phyloP scores from a whole-genome alignment of 495 filamentous ascomycete species.

The Xylaria palmicola region DNA sequence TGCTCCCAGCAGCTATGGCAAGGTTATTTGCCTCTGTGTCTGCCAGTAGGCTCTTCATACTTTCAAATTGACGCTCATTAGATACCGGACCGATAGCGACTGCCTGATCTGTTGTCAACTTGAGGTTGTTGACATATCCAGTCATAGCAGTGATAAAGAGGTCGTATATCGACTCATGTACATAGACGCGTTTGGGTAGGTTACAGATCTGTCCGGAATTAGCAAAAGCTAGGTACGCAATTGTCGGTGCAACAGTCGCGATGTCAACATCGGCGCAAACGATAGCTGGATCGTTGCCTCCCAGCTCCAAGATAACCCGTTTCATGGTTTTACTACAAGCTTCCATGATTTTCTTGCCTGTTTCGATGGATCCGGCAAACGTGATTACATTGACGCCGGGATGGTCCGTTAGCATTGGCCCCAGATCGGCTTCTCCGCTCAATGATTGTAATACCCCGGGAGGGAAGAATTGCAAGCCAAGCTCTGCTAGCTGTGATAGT shows the following conservation, averaged over 20 bases:
- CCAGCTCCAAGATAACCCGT: constrained; percentile 55
- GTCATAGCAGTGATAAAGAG: constrained; percentile 50
- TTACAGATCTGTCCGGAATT: constrained; percentile 57
- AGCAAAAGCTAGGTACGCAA: constrained; percentile 48
- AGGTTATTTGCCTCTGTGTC: constrained; percentile 40
- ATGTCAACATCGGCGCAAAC: constrained; percentile 59
- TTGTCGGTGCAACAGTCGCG: constrained; percentile 49
- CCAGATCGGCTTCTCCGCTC: constrained; percentile 56
- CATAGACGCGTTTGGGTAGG: constrained; percentile 58
- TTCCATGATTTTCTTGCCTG: constrained; percentile 56
- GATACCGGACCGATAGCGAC: constrained; percentile 49
- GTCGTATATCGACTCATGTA: constrained; percentile 57
- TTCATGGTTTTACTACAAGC: constrained; percentile 52
- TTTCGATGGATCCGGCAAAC: constrained; percentile 58
- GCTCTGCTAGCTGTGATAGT: too few relatives aligned
- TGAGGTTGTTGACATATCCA: constrained; percentile 44
- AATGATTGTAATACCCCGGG: constrained; percentile 59
- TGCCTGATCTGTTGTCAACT: constrained; percentile 16
- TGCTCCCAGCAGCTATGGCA: constrained; percentile 44
- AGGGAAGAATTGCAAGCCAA: constrained; percentile 54
- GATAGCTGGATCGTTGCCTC: constrained; percentile 60
- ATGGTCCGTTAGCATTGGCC: constrained; percentile 52
- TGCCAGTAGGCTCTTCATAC: constrained; percentile 44
- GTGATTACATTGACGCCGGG: constrained; percentile 56
- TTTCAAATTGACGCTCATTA: constrained; percentile 49